Base-by-base conservation (phyloP, 768 basidiomycete species). In the Lenzites betulinus region DNA sequence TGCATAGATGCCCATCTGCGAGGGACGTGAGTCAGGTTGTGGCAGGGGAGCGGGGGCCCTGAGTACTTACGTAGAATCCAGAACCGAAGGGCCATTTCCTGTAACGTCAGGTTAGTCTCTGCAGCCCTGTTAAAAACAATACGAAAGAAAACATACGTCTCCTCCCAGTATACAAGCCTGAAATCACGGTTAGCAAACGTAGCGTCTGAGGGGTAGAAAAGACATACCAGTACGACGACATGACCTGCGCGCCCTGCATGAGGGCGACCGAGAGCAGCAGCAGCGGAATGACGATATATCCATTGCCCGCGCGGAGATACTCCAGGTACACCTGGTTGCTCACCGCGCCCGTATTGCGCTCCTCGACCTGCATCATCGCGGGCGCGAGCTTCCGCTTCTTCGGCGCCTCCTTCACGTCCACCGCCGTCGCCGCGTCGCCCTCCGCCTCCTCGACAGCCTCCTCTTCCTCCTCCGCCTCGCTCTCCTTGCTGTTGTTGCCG, bases 91-190 rank as follows among this genome's bases (percentile, higher is more conserved):
- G 73, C 79, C 84, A 93, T 67, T 85, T 78, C 50, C 79, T 83
- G 54, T 11, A 53, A 47, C 42, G 38, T 23, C 0, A 60, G 51
- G 11, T 33, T 33, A 33, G 30, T 33, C 30, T 11, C 30, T 11
- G 6, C 30, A 4, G 11, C 11, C 6, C 11, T 15, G 20, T 20
- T 30, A 25, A 20, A 33, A 11, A 39, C 25, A 23, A 3, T 35
- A 23, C n/a, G 42, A 15, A 2, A 59, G 49, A 30, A 47, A 16
- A 71, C 80, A 59, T 71, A 83, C 80, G 71, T 65, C 65, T 90
- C 87, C 69, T 92, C 84, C 92, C 93, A 95, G 77, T 89, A 95
- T 1, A 93, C 87, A 56, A 95, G 79, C 87, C 88, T 86, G 43
- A 3, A 12, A 33, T 15, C 12, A 11, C 12, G n/a, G 52, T 66